These are phyloP conservation scores for Phytopythium cucurbitacearum DNA, from an alignment of 352 stramenopile genomes.

Conservation along the genomic window DNA sequence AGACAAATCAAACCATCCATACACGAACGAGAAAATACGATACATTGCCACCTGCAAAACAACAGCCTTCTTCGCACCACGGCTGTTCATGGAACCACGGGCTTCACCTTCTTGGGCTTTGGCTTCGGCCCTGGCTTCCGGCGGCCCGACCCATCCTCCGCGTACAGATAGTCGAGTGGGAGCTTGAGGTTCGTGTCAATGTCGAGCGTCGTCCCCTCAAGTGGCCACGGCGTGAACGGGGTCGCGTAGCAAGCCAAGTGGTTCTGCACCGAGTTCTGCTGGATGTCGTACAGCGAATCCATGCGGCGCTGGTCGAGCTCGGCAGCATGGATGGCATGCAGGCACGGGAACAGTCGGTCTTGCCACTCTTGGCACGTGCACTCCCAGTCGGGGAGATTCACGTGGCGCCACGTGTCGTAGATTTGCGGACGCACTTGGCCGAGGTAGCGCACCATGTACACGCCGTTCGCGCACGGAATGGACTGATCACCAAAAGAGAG, in stretches of 20 bases:
- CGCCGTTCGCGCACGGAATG: slow-evolving; percentile 70
- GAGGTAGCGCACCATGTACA: slow-evolving; percentile 77
- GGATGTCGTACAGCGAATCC: slow-evolving; percentile 64
- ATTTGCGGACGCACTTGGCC: slow-evolving; percentile 44
- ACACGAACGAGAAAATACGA: too few relatives aligned
- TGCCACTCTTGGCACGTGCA: slow-evolving; percentile 83
- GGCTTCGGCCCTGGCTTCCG: slow-evolving; percentile 58
- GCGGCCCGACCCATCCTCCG: slow-evolving; percentile 39
- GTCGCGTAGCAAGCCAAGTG: slow-evolving; percentile 56
- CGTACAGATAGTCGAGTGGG: slow-evolving; percentile 63
- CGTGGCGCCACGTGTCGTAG: slow-evolving; percentile 72
- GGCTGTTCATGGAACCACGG: background rate
- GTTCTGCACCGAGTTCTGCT: slow-evolving; percentile 64
- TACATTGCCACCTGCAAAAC: background rate
- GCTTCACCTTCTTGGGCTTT: slow-evolving; percentile 33
- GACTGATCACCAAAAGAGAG: slow-evolving; percentile 27
- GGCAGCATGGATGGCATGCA: slow-evolving; percentile 69
- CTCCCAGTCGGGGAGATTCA: slow-evolving; percentile 71
- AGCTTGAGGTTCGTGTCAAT: slow-evolving; percentile 49
- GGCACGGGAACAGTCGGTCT: slow-evolving; percentile 68
- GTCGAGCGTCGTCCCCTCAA: slow-evolving; percentile 42
- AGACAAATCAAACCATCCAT: background rate
- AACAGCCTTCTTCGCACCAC: background rate
- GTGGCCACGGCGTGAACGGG: slow-evolving; percentile 56
- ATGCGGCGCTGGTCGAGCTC: slow-evolving; percentile 71